Base-by-base conservation (phyloP, 306 rosid genomes). In the Quercus aquifolioides region DNA sequence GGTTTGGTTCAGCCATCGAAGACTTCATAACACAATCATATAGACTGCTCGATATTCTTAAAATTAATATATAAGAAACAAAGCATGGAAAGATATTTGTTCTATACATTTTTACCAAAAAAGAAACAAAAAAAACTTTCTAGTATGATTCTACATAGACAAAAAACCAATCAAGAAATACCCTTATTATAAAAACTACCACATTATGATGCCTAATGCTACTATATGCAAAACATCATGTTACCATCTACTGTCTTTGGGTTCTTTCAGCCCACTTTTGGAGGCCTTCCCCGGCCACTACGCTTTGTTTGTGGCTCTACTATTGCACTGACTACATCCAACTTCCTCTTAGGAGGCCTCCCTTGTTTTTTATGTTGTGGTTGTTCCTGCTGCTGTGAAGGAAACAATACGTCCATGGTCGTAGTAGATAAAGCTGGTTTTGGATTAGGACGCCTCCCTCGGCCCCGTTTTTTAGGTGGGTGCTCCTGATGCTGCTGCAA, bases 311-410 rank as follows among this genome's bases (percentile, higher is more conserved):
- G 31, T 64, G 70, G 46, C 70, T 63, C 41, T 63, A 3, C 20
- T 33, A 28, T 28, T 35, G 18, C 9, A n/a, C 20, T 15, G n/a
- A 65, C 20, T 26, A 55, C 73, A 68, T 49, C 51, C 64, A 20
- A 26, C 68, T 58, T 57, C 72, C 58, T 82, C 20, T 55, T 63
- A 25, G 51, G 74, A 75, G 57, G 73, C 77, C 25, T 60, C 70
- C 54, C 71, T 64, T 1, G 81, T 19, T 69, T 30, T 43, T 3
- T 30, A 60, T 12, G 28, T 71, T 73, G 55, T 41, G 23, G 19
- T 15, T 57, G 35, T 59, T 56, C 55, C 30, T 43, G 71, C 81
- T 56, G 76, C 71, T 49, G 70, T 64, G 70, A 64, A 64, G 70
- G 70, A 19, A 64, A 7, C 10, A 11, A 64, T 64, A n/a, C 46